These are phyloP conservation scores for Hypholoma sublateritium DNA, from an alignment of 768 basidiomycete genomes.

Conservation along the genomic window DNA sequence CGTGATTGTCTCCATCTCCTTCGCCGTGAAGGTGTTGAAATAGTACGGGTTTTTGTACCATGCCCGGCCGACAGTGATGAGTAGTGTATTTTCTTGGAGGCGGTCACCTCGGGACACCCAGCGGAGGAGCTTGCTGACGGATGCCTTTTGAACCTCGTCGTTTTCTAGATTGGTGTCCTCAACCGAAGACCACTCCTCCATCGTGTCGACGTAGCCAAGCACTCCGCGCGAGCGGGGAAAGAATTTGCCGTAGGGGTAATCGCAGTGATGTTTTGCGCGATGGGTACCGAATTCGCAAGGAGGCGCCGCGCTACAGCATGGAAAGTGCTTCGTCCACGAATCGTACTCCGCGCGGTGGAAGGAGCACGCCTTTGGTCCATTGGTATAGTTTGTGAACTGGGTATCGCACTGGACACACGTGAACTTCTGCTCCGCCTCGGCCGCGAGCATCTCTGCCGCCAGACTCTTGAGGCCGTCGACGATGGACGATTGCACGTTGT, in stretches of 20 bases:
- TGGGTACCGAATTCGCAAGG: conserved; percentile 36
- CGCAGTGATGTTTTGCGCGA: conserved; percentile 38
- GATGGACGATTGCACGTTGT: conserved; percentile 33
- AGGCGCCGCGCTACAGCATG: conserved; percentile 34
- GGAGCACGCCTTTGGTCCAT: conserved; percentile 37
- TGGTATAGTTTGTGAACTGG: conserved; percentile 33
- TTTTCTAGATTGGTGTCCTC: conserved; percentile 38
- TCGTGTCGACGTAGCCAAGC: conserved; percentile 32
- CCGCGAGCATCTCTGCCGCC: conserved; percentile 30
- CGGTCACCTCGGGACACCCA: conserved; percentile 33
- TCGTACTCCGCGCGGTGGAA: conserved; percentile 36
- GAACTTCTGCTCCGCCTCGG: conserved; percentile 37
- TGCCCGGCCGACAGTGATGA: conserved; percentile 35
- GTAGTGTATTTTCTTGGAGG: conserved; percentile 33
- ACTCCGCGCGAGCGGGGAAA: conserved; percentile 32
- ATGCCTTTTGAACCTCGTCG: conserved; percentile 25
- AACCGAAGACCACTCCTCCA: conserved; percentile 30
- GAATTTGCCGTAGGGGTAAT: conserved; percentile 40
- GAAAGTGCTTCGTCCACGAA: conserved; percentile 32
- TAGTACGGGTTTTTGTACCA: conserved; percentile 34
- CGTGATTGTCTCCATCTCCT: conserved; percentile 33
- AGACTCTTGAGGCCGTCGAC: conserved; percentile 35
- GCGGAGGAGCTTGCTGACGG: conserved; percentile 30
- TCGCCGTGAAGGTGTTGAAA: conserved; percentile 37
- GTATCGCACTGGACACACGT: conserved; percentile 39